Conservation (phyloP, 208 protist genomes). For the Blechomonas ayalai region DNA sequence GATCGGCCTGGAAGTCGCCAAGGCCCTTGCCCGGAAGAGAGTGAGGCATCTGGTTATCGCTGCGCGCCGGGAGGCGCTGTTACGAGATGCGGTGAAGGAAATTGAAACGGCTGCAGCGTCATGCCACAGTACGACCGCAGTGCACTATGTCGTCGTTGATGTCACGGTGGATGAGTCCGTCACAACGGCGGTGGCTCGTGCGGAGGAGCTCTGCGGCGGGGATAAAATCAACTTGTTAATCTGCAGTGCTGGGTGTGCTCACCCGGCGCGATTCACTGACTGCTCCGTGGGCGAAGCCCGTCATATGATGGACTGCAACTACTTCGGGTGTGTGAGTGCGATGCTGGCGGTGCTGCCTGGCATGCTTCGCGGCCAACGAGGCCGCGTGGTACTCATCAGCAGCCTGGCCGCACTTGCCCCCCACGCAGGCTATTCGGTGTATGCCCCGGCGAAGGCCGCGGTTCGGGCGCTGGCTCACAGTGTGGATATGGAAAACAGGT, state of each 20-base stretch:
- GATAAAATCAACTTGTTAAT: slow-evolving; percentile 62
- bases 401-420: slow-evolving; percentile 66
- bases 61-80: slow-evolving; percentile 48
- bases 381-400: slow-evolving; percentile 78
- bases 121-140: slow-evolving; percentile 22
- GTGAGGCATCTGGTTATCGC: slow-evolving; percentile 62
- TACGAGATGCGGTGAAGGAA: slow-evolving; percentile 38
- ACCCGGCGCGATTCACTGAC: slow-evolving; percentile 77
- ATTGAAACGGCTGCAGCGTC: slow-evolving; percentile 18
- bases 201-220: slow-evolving; percentile 27
- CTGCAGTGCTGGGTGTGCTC: slow-evolving; percentile 76
- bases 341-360: slow-evolving; percentile 58
- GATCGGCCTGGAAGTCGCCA: slow-evolving; percentile 74
- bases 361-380: slow-evolving; percentile 45
- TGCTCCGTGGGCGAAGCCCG: slow-evolving; percentile 38
- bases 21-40: slow-evolving; percentile 31
- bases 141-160: slow-evolving; percentile 75
- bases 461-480: slow-evolving; percentile 82
- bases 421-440: slow-evolving; percentile 80
- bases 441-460: slow-evolving; percentile 81
- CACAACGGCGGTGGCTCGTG: slow-evolving; percentile 6
- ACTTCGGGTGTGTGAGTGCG: slow-evolving; percentile 75
- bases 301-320: slow-evolving; percentile 86
- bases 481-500: slow-evolving; percentile 81
- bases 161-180: slow-evolving; percentile 62